Base-by-base conservation (phyloP, 2,329 filamentous ascomycete genomes). In the Stachybotrys elegans region DNA sequence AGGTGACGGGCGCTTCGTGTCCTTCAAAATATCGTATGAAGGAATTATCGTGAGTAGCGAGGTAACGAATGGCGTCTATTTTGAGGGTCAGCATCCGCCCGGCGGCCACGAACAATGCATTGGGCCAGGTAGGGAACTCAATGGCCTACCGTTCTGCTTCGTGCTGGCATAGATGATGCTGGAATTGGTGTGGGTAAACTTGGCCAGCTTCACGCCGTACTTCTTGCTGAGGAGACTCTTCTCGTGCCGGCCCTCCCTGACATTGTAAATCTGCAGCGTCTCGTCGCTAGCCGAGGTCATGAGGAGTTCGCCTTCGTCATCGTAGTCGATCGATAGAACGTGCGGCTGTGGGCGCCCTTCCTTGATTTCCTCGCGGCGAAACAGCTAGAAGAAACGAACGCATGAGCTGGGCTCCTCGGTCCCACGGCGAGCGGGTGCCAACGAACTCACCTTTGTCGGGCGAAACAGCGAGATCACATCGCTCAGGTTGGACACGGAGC, bases 1-100 rank as follows among this genome's bases (percentile, higher is more conserved):
- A 86, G 16, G 92, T 97, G 27, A 98, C 93, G 44, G 83, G 76
- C 47, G 79, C 84, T 34, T 87, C 86, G 65, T 98, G 93, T 40
- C 92, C 93, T 48, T 88, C 84, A 62, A 97, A 98, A 68, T 98
- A 98, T 50, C 93, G 86, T 49, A 97, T 87, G 65, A 95, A 98
- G 47, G 85, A 87, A 69, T 97, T 96, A 65, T 97, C 93, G 66
- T 98, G 93, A 12, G 85, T 95, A 45, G 81, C 94, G 49, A 90
- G 85, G 68, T 86, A 96, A 61, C 83, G 84, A 53, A 86, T 94
- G 57, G 81, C 90, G 71, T 92, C 86, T 84, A 16, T 7, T n/a
- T n/a, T n/a, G n/a, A n/a, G n/a, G n/a, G n/a, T n/a, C n/a, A n/a
- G n/a, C n/a, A n/a, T n/a, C n/a, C n/a, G n/a, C n/a, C n/a, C n/a